Conservation (phyloP, 2,329 filamentous ascomycete genomes). For the Ophiocordyceps camponoti-floridani region DNA sequence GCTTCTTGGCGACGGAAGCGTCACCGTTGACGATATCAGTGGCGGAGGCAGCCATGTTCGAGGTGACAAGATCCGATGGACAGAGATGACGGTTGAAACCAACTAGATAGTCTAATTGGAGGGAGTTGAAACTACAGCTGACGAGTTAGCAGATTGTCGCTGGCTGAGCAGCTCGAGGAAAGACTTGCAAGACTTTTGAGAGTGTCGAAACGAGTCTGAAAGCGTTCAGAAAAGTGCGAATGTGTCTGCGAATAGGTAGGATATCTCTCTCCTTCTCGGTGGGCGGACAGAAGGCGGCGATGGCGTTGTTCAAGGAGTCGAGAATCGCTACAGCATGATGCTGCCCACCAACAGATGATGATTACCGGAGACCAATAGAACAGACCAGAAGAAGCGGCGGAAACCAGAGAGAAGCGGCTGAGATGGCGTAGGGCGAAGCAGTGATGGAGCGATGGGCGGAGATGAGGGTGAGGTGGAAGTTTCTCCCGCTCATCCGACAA, state of each 20-base stretch:
- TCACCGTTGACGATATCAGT: constrained; percentile 19
- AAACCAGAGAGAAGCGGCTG: constrained; percentile 10
- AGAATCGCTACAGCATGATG: constrained; percentile 21
- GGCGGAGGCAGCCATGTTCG: constrained; percentile 18
- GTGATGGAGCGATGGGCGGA: constrained; percentile 8
- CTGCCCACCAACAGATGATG: constrained; percentile 13
- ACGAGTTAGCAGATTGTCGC: not conserved
- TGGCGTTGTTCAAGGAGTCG: constrained; percentile 5
- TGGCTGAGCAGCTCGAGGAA: not conserved
- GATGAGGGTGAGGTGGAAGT: constrained; percentile 24
- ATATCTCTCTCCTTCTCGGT: not conserved
- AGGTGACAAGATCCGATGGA: not conserved
- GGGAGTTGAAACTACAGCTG: not conserved
- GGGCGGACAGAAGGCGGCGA: not conserved
- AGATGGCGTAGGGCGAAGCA: constrained; percentile 9
- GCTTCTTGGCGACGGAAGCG: constrained; percentile 40
- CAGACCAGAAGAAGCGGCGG: constrained; percentile 20
- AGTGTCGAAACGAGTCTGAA: no score
- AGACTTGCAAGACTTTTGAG: not conserved
- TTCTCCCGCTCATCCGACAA: constrained; percentile 13
- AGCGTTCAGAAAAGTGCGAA: not conserved
- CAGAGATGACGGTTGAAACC: not conserved
- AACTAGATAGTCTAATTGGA: not conserved
- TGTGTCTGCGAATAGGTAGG: not conserved
- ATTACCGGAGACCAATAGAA: constrained; percentile 21